Evolutionary conservation across 2,329 filamentous ascomycete species (phyloP).

Genomic region (Microdochium paspali): DNA sequence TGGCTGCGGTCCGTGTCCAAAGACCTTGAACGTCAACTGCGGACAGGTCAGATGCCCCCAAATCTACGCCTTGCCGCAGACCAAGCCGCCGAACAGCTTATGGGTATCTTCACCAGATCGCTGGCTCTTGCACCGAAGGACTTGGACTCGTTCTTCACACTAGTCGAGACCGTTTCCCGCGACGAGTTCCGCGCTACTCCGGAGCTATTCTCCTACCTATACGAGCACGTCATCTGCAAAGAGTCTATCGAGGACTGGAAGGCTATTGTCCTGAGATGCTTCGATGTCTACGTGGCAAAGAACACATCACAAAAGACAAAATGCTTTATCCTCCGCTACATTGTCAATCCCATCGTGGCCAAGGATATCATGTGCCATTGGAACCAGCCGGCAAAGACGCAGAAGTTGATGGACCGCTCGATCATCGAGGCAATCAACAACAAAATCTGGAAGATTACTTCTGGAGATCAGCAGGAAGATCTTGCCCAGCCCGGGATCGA

Average conservation of each 20-base stretch:
- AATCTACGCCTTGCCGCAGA: constrained; percentile 74
- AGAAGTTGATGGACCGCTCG: constrained; percentile 71
- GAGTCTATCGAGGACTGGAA: constrained; percentile 82
- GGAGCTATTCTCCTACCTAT: constrained; percentile 72
- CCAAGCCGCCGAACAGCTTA: constrained; percentile 81
- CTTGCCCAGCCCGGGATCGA: constrained; percentile 79
- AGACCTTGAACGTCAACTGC: constrained; percentile 67
- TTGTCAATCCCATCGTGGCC: constrained; percentile 92
- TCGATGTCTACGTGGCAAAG: constrained; percentile 78
- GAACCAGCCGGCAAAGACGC: constrained; percentile 47
- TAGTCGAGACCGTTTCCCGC: constrained; percentile 76
- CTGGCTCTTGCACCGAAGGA: constrained; percentile 66
- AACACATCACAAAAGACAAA: constrained; percentile 81
- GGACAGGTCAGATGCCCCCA: constrained; percentile 58
- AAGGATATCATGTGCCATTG: constrained; percentile 91
- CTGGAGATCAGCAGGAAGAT: constrained; percentile 76
- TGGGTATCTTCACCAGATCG: constrained; percentile 75
- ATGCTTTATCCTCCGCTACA: constrained; percentile 80
- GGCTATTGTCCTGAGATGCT: constrained; percentile 69
- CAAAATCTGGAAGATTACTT: constrained; percentile 87
- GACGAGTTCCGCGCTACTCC: constrained; percentile 75
- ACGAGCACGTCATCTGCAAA: constrained; percentile 72
- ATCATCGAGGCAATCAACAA: constrained; percentile 86
- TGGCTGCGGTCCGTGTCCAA: constrained; percentile 62
- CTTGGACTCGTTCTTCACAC: constrained; percentile 71